phyloP scores from a whole-genome alignment of 768 basidiomycete species.

The Holtermanniella nyarrowii region DNA sequence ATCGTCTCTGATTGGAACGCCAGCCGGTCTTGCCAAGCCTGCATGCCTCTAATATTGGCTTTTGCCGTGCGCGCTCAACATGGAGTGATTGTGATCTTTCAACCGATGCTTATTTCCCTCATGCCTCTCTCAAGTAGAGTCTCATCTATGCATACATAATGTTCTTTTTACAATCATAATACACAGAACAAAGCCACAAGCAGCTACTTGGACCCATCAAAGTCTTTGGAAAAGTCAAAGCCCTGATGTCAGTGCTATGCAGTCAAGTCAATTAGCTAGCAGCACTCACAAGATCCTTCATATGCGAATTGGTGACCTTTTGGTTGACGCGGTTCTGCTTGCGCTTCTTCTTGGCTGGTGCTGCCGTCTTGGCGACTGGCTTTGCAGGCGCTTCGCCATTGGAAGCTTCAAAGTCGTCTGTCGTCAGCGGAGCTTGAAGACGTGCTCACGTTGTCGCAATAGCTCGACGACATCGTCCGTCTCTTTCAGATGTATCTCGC shows the following conservation, averaged over 20 bases:
- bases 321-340: slow-evolving; percentile 58
- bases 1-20: no score
- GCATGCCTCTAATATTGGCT: no score
- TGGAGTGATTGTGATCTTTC: no score
- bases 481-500: slow-evolving; percentile 65
- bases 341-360: slow-evolving; percentile 63
- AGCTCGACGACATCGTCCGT: slow-evolving; percentile 41
- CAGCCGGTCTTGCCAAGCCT: no score
- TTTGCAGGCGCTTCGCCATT: not conserved
- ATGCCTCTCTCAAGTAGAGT: no score
- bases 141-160: no score
- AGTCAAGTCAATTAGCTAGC: not conserved
- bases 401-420: not conserved
- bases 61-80: no score
- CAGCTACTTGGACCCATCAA: slow-evolving; percentile 39
- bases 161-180: no score
- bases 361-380: not conserved
- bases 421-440: slow-evolving; percentile 41
- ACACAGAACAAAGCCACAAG: no score
- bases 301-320: slow-evolving; percentile 80
- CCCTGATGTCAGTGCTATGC: no score
- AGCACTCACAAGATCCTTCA: slow-evolving; percentile 52
- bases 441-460: slow-evolving; percentile 54
- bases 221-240: slow-evolving; percentile 74
- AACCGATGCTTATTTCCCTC: no score